Evolutionary conservation across 805 yeast genomes (phyloP), one percentile per base, ranked within the genome.

Genomic region (Ogataea paraovalis): DNA sequence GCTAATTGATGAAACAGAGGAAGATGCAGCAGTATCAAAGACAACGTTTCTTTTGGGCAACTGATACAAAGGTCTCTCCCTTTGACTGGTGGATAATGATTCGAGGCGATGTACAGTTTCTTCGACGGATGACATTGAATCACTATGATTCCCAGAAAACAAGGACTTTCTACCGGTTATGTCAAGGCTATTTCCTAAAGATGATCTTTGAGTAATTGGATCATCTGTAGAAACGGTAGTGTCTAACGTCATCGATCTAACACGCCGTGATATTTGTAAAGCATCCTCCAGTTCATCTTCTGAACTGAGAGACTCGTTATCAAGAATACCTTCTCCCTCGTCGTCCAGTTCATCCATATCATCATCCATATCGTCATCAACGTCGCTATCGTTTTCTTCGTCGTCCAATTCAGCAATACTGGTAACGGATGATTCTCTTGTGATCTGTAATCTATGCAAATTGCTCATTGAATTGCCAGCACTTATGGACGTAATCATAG

Each of bases 261-360:
- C 38, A 34, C 20, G 38, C 12, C 16, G 38, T n/a, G 19, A 8
- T 34, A 18, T n/a, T n/a, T 34, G 21, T 18, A 30, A 23, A 44
- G 40, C 46, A 8, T 33, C 13, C 3, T 33, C 20, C 20, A 34
- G 4, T 4, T 16, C 47, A 4, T 42, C 51, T 8, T 43, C 50
- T 20, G 39, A 40, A n/a, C 22, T 25, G 4, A 19, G 33, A 2
- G 38, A 43, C 7, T 36, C 39, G 19, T 43, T 49, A 12, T 38
- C 49, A 21, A 36, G 40, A 19, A 42, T 45, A 9, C 18, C 40
- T 12, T 27, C 43, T 16, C 48, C 51, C 6, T 42, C 49, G 2
- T 40, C 52, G 21, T 37, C 53, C 6, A 43, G 44, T 9, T 38
- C 50, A 5, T 40, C 52, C 7, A 36, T 37, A 22, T 41, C 51